phyloP scores from a whole-genome alignment of 345 rosid species.

The Excoecaria agallocha region DNA sequence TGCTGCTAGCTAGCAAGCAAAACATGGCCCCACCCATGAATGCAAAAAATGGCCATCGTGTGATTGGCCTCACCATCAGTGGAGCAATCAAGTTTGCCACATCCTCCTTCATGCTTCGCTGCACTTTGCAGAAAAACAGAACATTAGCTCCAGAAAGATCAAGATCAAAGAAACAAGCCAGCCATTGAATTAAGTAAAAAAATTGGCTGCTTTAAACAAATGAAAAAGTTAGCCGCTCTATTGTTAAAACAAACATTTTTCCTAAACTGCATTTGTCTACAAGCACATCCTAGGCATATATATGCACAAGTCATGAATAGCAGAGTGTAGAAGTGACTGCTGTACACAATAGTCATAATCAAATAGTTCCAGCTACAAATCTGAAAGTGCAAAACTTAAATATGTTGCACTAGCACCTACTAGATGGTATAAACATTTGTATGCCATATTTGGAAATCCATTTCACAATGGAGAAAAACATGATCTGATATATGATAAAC shows the following conservation, averaged over 20 bases:
- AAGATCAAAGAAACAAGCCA: not conserved
- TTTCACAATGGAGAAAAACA: not conserved
- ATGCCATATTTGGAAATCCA: no score
- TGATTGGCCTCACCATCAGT: constrained; percentile 62
- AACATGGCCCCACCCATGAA: constrained; percentile 96
- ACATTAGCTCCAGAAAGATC: constrained; percentile 19
- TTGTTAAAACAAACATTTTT: not conserved
- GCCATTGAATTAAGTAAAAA: not conserved
- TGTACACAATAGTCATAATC: not conserved
- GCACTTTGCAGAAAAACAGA: constrained; percentile 21
- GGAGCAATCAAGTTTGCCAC: constrained; percentile 77
- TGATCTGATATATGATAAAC: not conserved
- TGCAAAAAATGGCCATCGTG: constrained; percentile 90
- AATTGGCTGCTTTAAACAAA: not conserved
- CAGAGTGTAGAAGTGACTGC: no score
- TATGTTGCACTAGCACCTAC: not conserved
- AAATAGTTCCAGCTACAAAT: not conserved
- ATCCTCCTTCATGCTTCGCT: constrained; percentile 72
- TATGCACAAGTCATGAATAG: not conserved
- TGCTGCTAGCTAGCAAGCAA: constrained; percentile 86
- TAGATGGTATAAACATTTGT: not conserved
- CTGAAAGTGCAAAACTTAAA: not conserved
- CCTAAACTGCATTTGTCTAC: no score
- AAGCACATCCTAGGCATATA: not conserved
- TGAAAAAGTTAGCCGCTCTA: not conserved